A percentile compares a stretch with the other conserved stretches of the same genome.
Evolutionary conservation across 1,284 basidiomycete species (phyloP).

Genomic region (Ceratobasidium sp.): DNA sequence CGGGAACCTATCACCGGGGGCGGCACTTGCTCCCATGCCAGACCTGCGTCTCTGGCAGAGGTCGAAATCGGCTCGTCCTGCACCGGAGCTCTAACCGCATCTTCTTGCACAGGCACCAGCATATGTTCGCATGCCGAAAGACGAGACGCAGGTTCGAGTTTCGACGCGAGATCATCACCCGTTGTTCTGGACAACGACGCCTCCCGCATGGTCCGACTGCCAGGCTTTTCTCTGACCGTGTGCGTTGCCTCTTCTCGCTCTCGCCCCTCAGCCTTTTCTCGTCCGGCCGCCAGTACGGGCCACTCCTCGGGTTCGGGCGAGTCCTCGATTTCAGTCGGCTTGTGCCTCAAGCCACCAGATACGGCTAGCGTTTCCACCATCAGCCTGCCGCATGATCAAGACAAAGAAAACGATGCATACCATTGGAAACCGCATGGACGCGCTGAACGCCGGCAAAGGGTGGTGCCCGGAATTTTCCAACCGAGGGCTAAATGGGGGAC

Average conservation of each 20-base stretch:
- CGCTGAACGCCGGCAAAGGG: background rate
- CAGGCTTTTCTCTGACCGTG: background rate
- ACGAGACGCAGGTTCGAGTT: background rate
- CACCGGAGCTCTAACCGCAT: background rate
- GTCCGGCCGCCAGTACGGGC: background rate
- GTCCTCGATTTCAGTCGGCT: constrained; percentile 22
- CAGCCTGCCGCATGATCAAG: background rate
- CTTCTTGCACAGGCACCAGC: background rate
- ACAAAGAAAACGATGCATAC: background rate
- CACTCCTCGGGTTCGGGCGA: constrained; percentile 19
- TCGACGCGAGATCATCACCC: too few relatives aligned
- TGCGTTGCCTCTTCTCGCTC: background rate
- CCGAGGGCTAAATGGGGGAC: background rate
- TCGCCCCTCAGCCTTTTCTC: background rate
- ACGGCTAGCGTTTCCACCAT: background rate
- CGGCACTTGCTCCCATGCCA: background rate
- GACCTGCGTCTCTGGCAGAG: background rate
- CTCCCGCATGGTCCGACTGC: background rate
- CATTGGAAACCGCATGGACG: background rate
- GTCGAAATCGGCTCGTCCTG: background rate
- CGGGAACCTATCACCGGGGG: background rate
- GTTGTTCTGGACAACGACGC: background rate
- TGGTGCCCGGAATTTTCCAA: background rate
- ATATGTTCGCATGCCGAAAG: background rate
- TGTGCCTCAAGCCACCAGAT: background rate